phyloP scores from a whole-genome alignment of 768 basidiomycete genomes.

The Naematelia aurantialba region DNA sequence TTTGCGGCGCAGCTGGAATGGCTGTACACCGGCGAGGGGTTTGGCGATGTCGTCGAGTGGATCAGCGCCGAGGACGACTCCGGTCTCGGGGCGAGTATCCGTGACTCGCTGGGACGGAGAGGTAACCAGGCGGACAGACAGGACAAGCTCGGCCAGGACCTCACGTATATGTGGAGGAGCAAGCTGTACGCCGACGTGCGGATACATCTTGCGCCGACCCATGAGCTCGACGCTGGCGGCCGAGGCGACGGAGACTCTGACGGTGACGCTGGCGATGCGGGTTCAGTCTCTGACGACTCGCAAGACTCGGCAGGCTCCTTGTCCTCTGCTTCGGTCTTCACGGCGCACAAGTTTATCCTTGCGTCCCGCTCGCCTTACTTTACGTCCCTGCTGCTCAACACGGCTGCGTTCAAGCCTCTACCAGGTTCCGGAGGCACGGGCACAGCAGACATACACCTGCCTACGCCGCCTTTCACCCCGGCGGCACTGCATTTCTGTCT shows the following conservation, averaged over 20 bases:
- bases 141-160: slow-evolving; percentile 84
- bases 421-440: background rate
- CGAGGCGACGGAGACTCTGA: background rate
- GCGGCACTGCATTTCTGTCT: slow-evolving; percentile 90
- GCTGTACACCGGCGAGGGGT: slow-evolving; percentile 85
- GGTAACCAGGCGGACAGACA: slow-evolving; percentile 59
- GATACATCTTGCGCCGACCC: slow-evolving; percentile 58
- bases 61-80: slow-evolving; percentile 32
- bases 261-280: background rate
- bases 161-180: slow-evolving; percentile 95
- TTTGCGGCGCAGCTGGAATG: slow-evolving; percentile 86
- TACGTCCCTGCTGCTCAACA: slow-evolving; percentile 65
- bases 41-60: slow-evolving; percentile 60
- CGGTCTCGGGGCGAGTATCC: slow-evolving; percentile 64
- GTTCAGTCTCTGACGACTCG: slow-evolving; percentile 17
- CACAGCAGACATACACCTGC: slow-evolving; percentile 59
- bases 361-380: slow-evolving; percentile 87
- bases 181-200: slow-evolving; percentile 89
- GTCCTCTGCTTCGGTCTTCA: slow-evolving; percentile 74
- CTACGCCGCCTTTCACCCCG: slow-evolving; percentile 90
- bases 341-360: slow-evolving; percentile 88
- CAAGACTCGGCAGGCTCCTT: slow-evolving; percentile 23
- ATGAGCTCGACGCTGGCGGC: background rate
- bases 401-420: slow-evolving; percentile 55
- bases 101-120: slow-evolving; percentile 48